Conservation (phyloP, 129 eudicot species). For the Lonicera japonica region DNA sequence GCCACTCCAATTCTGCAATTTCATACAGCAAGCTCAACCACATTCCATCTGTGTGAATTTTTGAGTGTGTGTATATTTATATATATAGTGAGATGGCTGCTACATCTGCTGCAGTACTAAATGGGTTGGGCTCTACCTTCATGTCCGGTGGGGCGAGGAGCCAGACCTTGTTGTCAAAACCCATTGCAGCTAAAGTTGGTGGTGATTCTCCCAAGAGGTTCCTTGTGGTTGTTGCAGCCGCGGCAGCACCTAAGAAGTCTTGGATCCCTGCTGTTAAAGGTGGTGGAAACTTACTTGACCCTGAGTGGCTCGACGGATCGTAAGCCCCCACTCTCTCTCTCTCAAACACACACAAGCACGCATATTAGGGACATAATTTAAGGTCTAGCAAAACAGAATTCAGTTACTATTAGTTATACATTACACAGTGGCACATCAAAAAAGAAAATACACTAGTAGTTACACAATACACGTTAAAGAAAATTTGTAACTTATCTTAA, state of each 20-base stretch:
- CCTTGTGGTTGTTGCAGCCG: slow-evolving; percentile 54
- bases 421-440: too few species aligned
- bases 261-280: slow-evolving; percentile 93
- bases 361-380: too few species aligned
- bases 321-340: slow-evolving; percentile 28
- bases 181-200: slow-evolving; percentile 20
- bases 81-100: slow-evolving; percentile 35
- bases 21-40: neutral
- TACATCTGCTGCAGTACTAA: slow-evolving; percentile 65
- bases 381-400: too few species aligned
- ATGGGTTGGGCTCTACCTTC: slow-evolving; percentile 78
- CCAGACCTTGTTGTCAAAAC: slow-evolving; percentile 40
- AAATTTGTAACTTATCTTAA: too few species aligned
- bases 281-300: slow-evolving; percentile 79
- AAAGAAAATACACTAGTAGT: too few species aligned
- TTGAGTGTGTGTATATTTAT: neutral
- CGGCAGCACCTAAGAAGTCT: slow-evolving; percentile 64
- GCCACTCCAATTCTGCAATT: neutral
- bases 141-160: slow-evolving; percentile 60
- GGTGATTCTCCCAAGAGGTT: slow-evolving; percentile 46
- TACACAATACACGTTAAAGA: too few species aligned
- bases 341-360: too few species aligned
- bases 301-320: slow-evolving; percentile 99
- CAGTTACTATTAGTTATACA: too few species aligned
- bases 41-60: neutral